Base-by-base conservation (phyloP, 148 eudicot genomes). In the Gaultheria prostrata region DNA sequence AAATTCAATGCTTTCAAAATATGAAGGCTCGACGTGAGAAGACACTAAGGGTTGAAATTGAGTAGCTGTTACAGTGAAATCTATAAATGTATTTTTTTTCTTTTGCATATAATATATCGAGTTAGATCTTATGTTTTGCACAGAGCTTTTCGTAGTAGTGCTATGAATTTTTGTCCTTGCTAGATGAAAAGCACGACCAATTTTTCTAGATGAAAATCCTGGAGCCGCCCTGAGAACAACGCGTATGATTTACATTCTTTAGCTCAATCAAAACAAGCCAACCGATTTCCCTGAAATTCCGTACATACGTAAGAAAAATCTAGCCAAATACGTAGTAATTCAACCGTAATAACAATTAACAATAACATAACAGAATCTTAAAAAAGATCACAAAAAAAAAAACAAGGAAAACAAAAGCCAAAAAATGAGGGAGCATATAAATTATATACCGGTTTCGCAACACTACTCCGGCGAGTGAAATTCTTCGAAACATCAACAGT, bases 401-500 rank as follows among this genome's bases (percentile, higher is more conserved):
- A 21, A 70, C 7, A 2, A 13, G 50, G 71, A 59, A 35, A 35
- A 50, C 61, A 50, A 69, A 81, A 56, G 26, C 49, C 61, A 77
- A 26, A 82, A 43, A 43, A 35, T 6, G 30, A 46, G 33, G 33
- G 6, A 32, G 67, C 14, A 50, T 50, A 8, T 39, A 8, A 8
- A 63, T 10, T 30, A 63, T 5, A 4, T 86, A 83, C 88, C 76
- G 69, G 45, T 46, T 10, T 51, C 3, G 35, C 57, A 80, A 45
- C 43, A 57, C 50, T 79, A 10, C 46, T 61, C 24, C 50, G 21
- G n/a, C 28, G 53, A 14, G n/a, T 24, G 54, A 11, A 32, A 63
- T 83, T 46, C 45, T 83, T 65, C 77, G 70, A 86, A 61, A 49
- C 32, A 65, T 80, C 73, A 28, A 26, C 76, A 14, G 83, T 71